These are phyloP conservation scores for Fusarium begoniae DNA, from an alignment of 2,329 filamentous ascomycete species.

Conservation along the genomic window DNA sequence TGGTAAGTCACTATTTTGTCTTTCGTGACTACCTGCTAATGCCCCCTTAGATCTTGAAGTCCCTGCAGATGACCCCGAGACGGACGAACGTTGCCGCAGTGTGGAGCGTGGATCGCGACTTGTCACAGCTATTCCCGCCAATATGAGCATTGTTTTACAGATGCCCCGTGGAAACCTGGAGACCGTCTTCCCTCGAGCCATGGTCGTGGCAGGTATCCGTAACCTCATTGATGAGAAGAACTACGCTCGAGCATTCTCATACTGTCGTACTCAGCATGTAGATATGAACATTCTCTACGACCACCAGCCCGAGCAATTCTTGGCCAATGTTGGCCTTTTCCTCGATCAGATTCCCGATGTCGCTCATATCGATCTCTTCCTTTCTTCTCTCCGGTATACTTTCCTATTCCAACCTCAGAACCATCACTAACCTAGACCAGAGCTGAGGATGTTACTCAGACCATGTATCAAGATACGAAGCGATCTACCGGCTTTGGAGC, in stretches of 20 bases:
- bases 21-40: constrained; percentile 29
- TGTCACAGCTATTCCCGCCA: constrained; percentile 88
- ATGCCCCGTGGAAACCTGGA: constrained; percentile 97
- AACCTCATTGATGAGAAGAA: constrained; percentile 81
- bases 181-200: constrained; percentile 90
- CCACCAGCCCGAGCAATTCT: constrained; percentile 86
- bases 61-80: constrained; percentile 87
- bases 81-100: constrained; percentile 89
- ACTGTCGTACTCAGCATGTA: constrained; percentile 91
- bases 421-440: constrained; percentile 53
- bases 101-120: constrained; percentile 90
- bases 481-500: constrained; percentile 43
- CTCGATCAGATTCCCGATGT: constrained; percentile 84
- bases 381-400: constrained; percentile 81
- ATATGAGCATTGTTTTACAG: constrained; percentile 86
- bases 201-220: constrained; percentile 91
- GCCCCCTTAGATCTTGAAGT: constrained; percentile 75
- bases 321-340: constrained; percentile 78
- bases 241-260: constrained; percentile 84
- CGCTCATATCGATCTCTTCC: constrained; percentile 87
- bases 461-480: constrained; percentile 91
- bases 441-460: constrained; percentile 91
- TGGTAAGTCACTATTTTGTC: constrained; percentile 56
- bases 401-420: not conserved
- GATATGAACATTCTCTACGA: constrained; percentile 99